phyloP scores from a whole-genome alignment of 495 filamentous ascomycete genomes.

The Saxispiralis lemnorum region DNA sequence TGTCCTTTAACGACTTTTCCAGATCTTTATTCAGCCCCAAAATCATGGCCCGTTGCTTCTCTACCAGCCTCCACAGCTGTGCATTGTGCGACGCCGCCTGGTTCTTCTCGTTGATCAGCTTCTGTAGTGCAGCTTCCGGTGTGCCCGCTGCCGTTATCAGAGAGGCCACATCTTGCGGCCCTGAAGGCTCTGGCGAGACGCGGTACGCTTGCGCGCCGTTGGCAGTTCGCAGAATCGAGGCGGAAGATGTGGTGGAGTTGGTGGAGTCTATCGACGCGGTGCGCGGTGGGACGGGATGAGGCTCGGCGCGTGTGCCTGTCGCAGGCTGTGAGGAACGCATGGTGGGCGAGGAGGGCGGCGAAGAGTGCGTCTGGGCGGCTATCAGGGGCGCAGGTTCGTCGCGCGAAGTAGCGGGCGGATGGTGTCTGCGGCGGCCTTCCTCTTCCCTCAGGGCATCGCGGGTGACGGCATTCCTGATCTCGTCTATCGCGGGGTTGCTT shows the following conservation, averaged over 20 bases:
- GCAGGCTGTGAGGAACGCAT: slow-evolving; percentile 17
- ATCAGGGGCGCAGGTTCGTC: slow-evolving; percentile 21
- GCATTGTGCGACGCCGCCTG: slow-evolving; percentile 73
- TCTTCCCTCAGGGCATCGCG: slow-evolving; percentile 13
- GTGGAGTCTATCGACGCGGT: slow-evolving; percentile 92
- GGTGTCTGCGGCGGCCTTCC: not conserved
- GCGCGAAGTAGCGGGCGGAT: slow-evolving; percentile 5
- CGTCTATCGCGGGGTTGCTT: slow-evolving; percentile 7
- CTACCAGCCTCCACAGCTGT: slow-evolving; percentile 85
- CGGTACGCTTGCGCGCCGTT: slow-evolving; percentile 42
- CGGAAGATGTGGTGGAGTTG: slow-evolving; percentile 67
- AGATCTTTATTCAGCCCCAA: slow-evolving; percentile 88
- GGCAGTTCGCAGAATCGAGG: slow-evolving; percentile 36
- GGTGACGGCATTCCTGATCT: slow-evolving; percentile 9
- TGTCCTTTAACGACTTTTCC: slow-evolving; percentile 80
- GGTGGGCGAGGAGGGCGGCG: slow-evolving; percentile 19
- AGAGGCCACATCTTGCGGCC: slow-evolving; percentile 21
- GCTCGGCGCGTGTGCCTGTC: slow-evolving; percentile 4
- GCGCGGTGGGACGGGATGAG: slow-evolving; percentile 35
- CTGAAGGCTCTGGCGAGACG: slow-evolving; percentile 26
- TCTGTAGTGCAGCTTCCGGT: slow-evolving; percentile 71
- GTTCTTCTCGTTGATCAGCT: slow-evolving; percentile 80
- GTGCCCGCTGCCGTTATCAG: slow-evolving; percentile 58
- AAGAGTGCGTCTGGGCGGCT: slow-evolving; percentile 14
- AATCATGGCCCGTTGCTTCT: slow-evolving; percentile 90